These are phyloP conservation scores for Ascochyta pisi DNA, from an alignment of 2,329 filamentous ascomycete species.

Conservation along the genomic window DNA sequence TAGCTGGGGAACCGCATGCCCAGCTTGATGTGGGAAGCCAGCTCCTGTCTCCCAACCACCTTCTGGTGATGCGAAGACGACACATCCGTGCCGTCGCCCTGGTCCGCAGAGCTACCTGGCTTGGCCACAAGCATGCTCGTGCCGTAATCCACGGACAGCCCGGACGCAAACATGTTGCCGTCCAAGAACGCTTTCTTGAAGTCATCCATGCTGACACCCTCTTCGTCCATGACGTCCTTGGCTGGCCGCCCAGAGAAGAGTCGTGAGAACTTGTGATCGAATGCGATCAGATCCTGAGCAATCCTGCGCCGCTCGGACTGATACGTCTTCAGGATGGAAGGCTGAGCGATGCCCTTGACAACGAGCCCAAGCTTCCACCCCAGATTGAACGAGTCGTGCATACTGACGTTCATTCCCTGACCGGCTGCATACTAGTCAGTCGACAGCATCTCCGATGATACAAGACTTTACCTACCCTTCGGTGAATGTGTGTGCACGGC, in stretches of 20 bases:
- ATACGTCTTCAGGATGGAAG: conserved; percentile 59
- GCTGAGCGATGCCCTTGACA: conserved; percentile 51
- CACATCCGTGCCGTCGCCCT: conserved; percentile 59
- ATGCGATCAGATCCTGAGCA: conserved; percentile 69
- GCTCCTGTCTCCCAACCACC: conserved; percentile 44
- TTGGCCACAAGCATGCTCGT: conserved; percentile 64
- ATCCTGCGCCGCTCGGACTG: conserved; percentile 63
- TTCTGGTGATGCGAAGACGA: conserved; percentile 10
- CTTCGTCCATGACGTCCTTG: conserved; percentile 66
- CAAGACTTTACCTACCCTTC: conserved; percentile 64
- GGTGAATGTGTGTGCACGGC: conserved; percentile 65
- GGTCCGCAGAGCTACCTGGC: conserved; percentile 50
- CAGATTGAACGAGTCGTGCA: conserved; percentile 70
- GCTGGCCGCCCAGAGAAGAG: conserved; percentile 59
- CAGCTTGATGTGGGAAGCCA: conserved; percentile 56
- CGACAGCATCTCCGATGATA: no score
- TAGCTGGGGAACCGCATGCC: conserved; percentile 66
- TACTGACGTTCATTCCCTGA: conserved; percentile 68
- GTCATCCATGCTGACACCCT: conserved; percentile 67
- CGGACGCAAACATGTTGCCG: conserved; percentile 65
- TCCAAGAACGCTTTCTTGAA: conserved; percentile 69
- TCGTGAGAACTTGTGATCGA: conserved; percentile 57
- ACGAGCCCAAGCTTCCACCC: conserved; percentile 64
- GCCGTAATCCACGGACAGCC: conserved; percentile 65
- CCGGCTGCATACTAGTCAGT: conserved; percentile 33